Evolutionary conservation across 257 asterid species (phyloP).

Genomic region (Plantago ovata): DNA sequence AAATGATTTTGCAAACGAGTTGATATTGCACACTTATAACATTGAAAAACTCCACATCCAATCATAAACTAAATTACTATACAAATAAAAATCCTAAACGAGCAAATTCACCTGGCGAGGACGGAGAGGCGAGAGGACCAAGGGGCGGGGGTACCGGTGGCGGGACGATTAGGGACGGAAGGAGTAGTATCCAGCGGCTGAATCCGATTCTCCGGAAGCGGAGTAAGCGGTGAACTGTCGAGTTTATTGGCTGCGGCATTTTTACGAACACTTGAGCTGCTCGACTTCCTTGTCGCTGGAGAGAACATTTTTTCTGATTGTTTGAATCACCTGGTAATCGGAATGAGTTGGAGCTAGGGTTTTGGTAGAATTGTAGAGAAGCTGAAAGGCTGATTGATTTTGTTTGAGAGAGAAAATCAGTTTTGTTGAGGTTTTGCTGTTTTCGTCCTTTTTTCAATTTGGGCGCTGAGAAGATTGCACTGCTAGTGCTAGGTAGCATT

Average conservation of each 20-base stretch:
- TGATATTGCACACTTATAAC: not conserved
- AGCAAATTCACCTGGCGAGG: slow-evolving; percentile 53
- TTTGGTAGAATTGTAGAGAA: no score
- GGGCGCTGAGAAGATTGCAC: no score
- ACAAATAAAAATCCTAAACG: not conserved
- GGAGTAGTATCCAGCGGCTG: slow-evolving; percentile 42
- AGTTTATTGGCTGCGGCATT: slow-evolving; percentile 29
- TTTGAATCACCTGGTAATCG: not conserved
- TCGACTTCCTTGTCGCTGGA: slow-evolving; percentile 61
- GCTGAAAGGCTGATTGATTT: slow-evolving; percentile 30
- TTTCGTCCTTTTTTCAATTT: no score
- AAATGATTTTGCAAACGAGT: not conserved
- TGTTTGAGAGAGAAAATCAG: not conserved
- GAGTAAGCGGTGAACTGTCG: slow-evolving; percentile 42
- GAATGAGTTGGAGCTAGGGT: not conserved
- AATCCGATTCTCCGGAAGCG: slow-evolving; percentile 47
- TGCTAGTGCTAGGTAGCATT: no score
- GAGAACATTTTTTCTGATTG: slow-evolving; percentile 54
- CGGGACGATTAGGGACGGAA: slow-evolving; percentile 59
- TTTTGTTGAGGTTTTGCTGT: no score
- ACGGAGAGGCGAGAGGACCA: slow-evolving; percentile 93
- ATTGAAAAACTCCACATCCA: not conserved
- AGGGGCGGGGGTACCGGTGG: slow-evolving; percentile 91
- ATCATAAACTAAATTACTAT: not conserved
- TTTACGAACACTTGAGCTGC: slow-evolving; percentile 39